phyloP scores from a whole-genome alignment of 2,329 filamentous ascomycete species.

The Tolypocladium nubicola region DNA sequence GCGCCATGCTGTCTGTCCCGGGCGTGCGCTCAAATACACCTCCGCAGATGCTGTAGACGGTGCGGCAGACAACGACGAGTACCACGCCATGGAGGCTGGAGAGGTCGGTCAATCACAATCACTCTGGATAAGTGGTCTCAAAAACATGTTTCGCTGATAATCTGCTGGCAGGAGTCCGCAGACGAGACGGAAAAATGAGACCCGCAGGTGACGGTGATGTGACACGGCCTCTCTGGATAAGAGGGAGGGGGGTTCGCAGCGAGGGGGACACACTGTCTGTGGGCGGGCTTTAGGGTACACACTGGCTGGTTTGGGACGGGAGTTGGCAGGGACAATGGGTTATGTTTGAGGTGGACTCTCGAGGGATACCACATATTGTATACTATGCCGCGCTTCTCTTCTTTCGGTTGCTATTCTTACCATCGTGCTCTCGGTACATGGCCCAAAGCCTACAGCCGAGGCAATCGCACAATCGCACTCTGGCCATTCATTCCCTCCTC shows the following conservation, averaged over 20 bases:
- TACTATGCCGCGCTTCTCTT: neutral
- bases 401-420: neutral
- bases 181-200: slow-evolving; percentile 7
- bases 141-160: slow-evolving; percentile 17
- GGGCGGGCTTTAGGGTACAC: neutral
- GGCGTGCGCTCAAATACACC: neutral
- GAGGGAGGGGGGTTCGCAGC: neutral
- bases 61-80: neutral
- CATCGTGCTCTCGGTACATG: neutral
- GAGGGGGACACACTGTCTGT: neutral
- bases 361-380: neutral
- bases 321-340: neutral
- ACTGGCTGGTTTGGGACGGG: neutral
- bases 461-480: neutral
- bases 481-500: slow-evolving; percentile 52
- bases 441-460: neutral
- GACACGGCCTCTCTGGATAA: neutral
- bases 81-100: slow-evolving; percentile 4
- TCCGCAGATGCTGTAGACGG: slow-evolving; percentile 1
- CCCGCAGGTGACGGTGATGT: neutral
- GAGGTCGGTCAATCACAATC: slow-evolving; percentile 15
- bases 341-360: too few species aligned
- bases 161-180: slow-evolving; percentile 6
- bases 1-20: neutral
- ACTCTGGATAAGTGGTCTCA: slow-evolving; percentile 10